phyloP scores from a whole-genome alignment of 495 filamentous ascomycete species.

The Gamarada debralockiae region DNA sequence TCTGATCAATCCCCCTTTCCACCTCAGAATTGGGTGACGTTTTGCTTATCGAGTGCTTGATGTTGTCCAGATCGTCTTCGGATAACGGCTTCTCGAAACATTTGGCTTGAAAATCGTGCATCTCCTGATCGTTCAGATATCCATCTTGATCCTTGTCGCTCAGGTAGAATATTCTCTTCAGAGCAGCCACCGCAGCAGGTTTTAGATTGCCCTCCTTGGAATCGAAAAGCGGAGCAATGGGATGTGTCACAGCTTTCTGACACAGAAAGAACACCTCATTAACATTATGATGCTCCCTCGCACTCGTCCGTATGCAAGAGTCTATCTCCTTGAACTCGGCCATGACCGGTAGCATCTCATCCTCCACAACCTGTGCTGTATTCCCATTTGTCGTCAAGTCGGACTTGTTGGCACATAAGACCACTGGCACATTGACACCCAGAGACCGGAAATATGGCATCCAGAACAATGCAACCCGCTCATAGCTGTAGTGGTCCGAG shows the following conservation, averaged over 20 bases:
- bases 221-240: conserved; percentile 93
- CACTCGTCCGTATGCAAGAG: conserved; percentile 92
- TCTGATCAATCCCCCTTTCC: conserved; percentile 71
- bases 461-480: conserved; percentile 95
- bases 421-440: conserved; percentile 96
- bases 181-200: conserved; percentile 77
- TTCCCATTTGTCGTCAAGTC: conserved; percentile 69
- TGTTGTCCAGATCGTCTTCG: conserved; percentile 75
- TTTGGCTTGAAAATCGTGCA: conserved; percentile 83
- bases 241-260: conserved; percentile 97
- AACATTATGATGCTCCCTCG: conserved; percentile 90
- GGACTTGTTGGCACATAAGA: conserved; percentile 95
- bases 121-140: conserved; percentile 85
- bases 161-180: conserved; percentile 89
- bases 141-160: conserved; percentile 96
- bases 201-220: conserved; percentile 89
- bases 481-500: conserved; percentile 98
- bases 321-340: conserved; percentile 98
- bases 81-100: conserved; percentile 85
- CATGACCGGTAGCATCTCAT: conserved; percentile 99
- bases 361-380: conserved; percentile 79
- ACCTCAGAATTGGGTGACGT: conserved; percentile 56
- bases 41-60: conserved; percentile 80
- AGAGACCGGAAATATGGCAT: conserved; percentile 94
- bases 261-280: conserved; percentile 97